Evolutionary conservation across 352 stramenopile species (phyloP).

Genomic region (Albugo candida): DNA sequence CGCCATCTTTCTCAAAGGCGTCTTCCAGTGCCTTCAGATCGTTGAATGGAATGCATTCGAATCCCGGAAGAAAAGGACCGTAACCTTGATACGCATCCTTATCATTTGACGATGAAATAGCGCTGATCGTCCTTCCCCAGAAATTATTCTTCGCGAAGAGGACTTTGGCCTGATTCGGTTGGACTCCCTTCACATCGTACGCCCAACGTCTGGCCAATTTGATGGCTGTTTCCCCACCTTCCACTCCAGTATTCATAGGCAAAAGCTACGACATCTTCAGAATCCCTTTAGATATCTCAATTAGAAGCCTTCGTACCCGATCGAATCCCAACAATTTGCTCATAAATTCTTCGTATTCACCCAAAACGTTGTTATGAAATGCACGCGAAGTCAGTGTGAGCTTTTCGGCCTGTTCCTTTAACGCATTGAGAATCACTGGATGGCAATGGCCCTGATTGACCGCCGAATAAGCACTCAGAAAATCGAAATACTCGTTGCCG

Average conservation of each 20-base stretch:
- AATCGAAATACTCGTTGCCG: slow-evolving; percentile 97
- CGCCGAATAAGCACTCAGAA: slow-evolving; percentile 86
- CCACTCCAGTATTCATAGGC: slow-evolving; percentile 99
- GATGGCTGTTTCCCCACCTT: slow-evolving; percentile 96
- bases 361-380: slow-evolving; percentile 96
- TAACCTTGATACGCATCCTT: slow-evolving; percentile 76
- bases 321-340: slow-evolving; percentile 95
- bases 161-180: slow-evolving; percentile 78
- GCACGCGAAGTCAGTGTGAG: slow-evolving; percentile 94
- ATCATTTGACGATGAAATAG: slow-evolving; percentile 91
- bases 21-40: slow-evolving; percentile 78
- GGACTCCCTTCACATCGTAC: slow-evolving; percentile 95
- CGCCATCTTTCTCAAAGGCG: slow-evolving; percentile 57
- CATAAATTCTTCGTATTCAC: slow-evolving; percentile 95
- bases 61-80: slow-evolving; percentile 96
- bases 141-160: slow-evolving; percentile 98
- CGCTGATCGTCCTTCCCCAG: slow-evolving; percentile 95
- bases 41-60: slow-evolving; percentile 85
- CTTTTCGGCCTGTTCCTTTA: slow-evolving; percentile 87
- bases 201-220: slow-evolving; percentile 93
- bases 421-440: slow-evolving; percentile 89
- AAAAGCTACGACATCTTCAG: slow-evolving; percentile 36
- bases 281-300: slow-evolving; percentile 1
- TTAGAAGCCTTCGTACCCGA: slow-evolving; percentile 27
- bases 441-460: slow-evolving; percentile 95